phyloP scores from a whole-genome alignment of 1,139 yeast genomes.

The Candida glucosophila region DNA sequence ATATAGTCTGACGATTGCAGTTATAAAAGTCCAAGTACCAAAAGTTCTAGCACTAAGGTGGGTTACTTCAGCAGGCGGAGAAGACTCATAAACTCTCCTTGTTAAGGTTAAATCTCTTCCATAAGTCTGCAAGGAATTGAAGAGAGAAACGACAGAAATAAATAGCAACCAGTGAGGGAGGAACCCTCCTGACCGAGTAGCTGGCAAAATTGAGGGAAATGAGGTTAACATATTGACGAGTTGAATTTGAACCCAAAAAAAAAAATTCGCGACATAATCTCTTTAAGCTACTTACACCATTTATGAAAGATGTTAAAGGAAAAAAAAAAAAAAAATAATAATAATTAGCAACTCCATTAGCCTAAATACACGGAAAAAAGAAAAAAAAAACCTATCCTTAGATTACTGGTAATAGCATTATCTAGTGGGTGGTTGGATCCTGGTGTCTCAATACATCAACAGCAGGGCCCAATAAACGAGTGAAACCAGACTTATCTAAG shows the following conservation, averaged over 20 bases:
- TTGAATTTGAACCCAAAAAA: too few relatives aligned
- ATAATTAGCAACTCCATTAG: too few relatives aligned
- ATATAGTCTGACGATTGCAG: conserved; percentile 76
- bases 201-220: conserved; percentile 3
- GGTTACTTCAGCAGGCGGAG: conserved; percentile 54
- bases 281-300: too few relatives aligned
- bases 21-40: conserved; percentile 94
- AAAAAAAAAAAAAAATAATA: too few relatives aligned
- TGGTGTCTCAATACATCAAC: conserved; percentile 70
- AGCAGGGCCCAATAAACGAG: conserved; percentile 88
- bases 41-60: conserved; percentile 85
- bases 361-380: too few relatives aligned
- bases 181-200: conserved; percentile 4
- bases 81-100: conserved; percentile 64
- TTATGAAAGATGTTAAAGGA: too few relatives aligned
- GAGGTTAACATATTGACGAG: conserved; percentile 4
- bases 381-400: too few relatives aligned
- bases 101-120: conserved; percentile 63
- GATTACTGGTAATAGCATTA: too few relatives aligned
- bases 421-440: conserved; percentile 53
- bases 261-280: too few relatives aligned
- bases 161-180: conserved; percentile 42
- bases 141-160: conserved; percentile 80
- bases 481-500: conserved; percentile 86
- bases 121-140: conserved; percentile 89